These are phyloP conservation scores for Ilyonectria robusta DNA, from an alignment of 2,329 filamentous ascomycete species.

Conservation along the genomic window DNA sequence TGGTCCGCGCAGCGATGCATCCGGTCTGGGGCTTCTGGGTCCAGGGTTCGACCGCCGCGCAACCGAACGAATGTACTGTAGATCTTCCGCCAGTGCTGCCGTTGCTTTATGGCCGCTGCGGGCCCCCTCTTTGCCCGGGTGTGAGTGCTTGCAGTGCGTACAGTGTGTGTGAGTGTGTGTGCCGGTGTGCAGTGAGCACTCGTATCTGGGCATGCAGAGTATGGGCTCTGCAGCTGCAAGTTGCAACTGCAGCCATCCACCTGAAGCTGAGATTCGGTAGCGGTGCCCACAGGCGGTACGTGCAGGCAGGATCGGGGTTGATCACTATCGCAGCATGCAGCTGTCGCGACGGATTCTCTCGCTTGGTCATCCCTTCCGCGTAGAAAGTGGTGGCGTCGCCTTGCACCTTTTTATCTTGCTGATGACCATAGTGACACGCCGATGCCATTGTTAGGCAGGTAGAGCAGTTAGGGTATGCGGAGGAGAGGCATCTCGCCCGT, in stretches of 20 bases:
- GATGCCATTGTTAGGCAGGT: background rate
- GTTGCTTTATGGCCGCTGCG: conserved; percentile 4
- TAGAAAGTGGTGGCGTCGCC: conserved; percentile 3
- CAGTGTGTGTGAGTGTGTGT: background rate
- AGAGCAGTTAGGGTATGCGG: background rate
- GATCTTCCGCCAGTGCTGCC: conserved; percentile 24
- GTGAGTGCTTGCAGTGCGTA: background rate
- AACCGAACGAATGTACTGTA: conserved; percentile 24
- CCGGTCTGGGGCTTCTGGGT: conserved; percentile 31
- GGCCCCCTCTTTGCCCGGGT: background rate
- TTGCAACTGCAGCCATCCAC: conserved; percentile 20
- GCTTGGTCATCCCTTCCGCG: background rate
- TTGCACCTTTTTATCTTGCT: background rate
- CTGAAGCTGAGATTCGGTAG: conserved; percentile 31
- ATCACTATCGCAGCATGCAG: conserved; percentile 2
- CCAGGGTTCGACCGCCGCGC: background rate
- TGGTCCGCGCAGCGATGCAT: conserved; percentile 27
- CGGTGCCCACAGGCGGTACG: conserved; percentile 8
- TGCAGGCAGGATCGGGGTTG: conserved; percentile 6
- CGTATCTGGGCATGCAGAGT: conserved; percentile 4
- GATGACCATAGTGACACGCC: background rate
- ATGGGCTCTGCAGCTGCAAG: conserved; percentile 17
- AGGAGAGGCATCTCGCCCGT: background rate
- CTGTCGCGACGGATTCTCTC: background rate
- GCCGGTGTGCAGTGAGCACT: conserved; percentile 8